These are phyloP conservation scores for Sporisorium sorghi DNA, from an alignment of 1,284 basidiomycete species.

Conservation along the genomic window DNA sequence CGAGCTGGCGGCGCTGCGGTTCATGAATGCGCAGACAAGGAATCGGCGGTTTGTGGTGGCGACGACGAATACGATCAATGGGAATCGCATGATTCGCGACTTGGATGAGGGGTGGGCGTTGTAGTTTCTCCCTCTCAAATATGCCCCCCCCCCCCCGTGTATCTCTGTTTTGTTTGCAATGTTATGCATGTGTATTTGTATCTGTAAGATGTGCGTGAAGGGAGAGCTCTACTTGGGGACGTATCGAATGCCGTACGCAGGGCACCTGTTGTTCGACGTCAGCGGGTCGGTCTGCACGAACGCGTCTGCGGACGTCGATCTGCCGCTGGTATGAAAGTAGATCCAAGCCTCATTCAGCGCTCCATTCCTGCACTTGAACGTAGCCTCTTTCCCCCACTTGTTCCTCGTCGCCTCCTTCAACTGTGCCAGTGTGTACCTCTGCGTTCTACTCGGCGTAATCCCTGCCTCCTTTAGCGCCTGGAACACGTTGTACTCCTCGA, in stretches of 20 bases:
- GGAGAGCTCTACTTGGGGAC: slow-evolving; percentile 40
- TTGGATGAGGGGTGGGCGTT: slow-evolving; percentile 11
- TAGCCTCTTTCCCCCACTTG: slow-evolving; percentile 33
- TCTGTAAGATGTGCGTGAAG: background rate
- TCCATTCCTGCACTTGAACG: slow-evolving; percentile 37
- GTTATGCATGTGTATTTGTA: slow-evolving; percentile 17
- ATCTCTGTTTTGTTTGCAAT: background rate
- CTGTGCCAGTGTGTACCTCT: slow-evolving; percentile 34
- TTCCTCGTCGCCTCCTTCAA: slow-evolving; percentile 21
- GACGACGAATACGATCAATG: slow-evolving; percentile 61
- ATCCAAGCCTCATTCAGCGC: slow-evolving; percentile 49
- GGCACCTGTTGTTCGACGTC: slow-evolving; percentile 38
- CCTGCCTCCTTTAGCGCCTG: slow-evolving; percentile 29
- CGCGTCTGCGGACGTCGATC: slow-evolving; percentile 19
- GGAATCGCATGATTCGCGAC: slow-evolving; percentile 45
- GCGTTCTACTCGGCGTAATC: slow-evolving; percentile 22
- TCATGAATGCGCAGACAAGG: slow-evolving; percentile 76
- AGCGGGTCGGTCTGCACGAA: slow-evolving; percentile 40
- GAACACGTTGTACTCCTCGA: slow-evolving; percentile 35
- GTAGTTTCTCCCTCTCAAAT: too few relatives aligned
- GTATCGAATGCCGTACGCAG: slow-evolving; percentile 33
- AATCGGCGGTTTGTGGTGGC: slow-evolving; percentile 60
- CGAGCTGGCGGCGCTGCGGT: slow-evolving; percentile 92
- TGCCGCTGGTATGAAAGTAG: slow-evolving; percentile 44
- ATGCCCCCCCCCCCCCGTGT: too few relatives aligned